Base-by-base conservation (phyloP, 2,329 filamentous ascomycete genomes). In the Davidsoniella australis region DNA sequence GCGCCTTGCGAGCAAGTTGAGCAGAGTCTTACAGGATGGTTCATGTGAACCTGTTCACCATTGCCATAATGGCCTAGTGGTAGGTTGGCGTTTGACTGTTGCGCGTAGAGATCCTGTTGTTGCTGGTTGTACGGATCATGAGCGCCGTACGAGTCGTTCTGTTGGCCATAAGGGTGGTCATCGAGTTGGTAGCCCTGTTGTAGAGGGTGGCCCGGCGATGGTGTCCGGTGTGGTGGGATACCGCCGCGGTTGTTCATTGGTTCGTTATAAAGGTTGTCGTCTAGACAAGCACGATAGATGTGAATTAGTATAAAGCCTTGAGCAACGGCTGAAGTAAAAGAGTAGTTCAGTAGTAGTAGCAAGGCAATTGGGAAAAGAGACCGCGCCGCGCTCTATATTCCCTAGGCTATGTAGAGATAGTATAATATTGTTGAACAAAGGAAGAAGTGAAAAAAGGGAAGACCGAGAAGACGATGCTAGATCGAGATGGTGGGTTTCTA, bases 121-220 rank as follows among this genome's bases (percentile, higher is more conserved):
- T 78, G 78, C 44, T 61, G 62, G 51, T 61, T 54, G 54, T 51
- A 51, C 26, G 44, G 49, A 44, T 51, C 49, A 12, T 51, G 44
- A 23, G 23, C 20, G 8, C n/a, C 47, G 24, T 52, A 52, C 8
- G 50, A 42, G 36, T 54, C 53, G 44, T 53, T 55, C 51, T 59
- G 57, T 53, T 67, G 71, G 48, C 67, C 70, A 61, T 85, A 88
- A 7, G 80, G 78, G 56, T 79, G 76, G 62, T 94, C 84, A 41
- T 91, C 81, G 43, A 93, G 73, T 61, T 93, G 84, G 63, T 94
- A 94, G 56, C 80, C 76, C 57, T 81, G 76, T 52, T 76, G 76
- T 14, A 82, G 66, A 24, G 82, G 83, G 56, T 85, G 80, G 45
- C 78, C 81, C 33, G 85, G 85, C 43, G 85, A 91, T 48, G 85